Evolutionary conservation across 768 basidiomycete species (phyloP).

Genomic region (Tylopilus rubrobrunneus): DNA sequence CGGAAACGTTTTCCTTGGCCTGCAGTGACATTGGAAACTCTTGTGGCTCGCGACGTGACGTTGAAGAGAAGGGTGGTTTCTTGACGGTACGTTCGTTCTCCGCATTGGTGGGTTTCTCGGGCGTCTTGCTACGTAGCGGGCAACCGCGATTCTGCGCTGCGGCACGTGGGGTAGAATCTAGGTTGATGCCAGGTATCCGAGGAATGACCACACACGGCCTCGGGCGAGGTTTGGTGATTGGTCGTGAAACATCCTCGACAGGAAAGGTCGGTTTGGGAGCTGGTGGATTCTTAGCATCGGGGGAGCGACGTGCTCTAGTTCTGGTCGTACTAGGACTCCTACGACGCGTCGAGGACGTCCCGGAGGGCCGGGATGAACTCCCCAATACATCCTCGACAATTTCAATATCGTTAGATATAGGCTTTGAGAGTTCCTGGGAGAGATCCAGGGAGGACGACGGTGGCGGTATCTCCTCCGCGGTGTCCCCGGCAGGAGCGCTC

Average conservation of each 20-base stretch:
- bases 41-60: constrained; percentile 13
- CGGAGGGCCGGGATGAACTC: not conserved
- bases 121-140: constrained; percentile 4
- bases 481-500: not conserved
- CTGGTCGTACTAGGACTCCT: not conserved
- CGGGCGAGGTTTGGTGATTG: constrained; percentile 9
- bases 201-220: constrained; percentile 9
- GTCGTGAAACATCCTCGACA: not conserved
- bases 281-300: constrained; percentile 1
- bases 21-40: constrained; percentile 23
- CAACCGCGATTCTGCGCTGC: not conserved
- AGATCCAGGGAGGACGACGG: constrained; percentile 18
- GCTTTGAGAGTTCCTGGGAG: constrained; percentile 23
- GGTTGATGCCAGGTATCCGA: constrained; percentile 5
- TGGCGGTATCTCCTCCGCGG: constrained; percentile 8
- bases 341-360: constrained; percentile 2
- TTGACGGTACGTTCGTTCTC: constrained; percentile 4
- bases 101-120: not conserved
- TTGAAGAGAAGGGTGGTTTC: constrained; percentile 4
- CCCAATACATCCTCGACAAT: not conserved
- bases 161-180: constrained; percentile 18
- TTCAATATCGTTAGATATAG: constrained; percentile 18
- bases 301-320: not conserved
- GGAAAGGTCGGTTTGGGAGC: constrained; percentile 1
- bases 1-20: constrained; percentile 22